Percentiles rank a stretch among this genome's conserved stretches.
Conservation (phyloP, 768 basidiomycete species). For the Podaxis carcinomalis region DNA sequence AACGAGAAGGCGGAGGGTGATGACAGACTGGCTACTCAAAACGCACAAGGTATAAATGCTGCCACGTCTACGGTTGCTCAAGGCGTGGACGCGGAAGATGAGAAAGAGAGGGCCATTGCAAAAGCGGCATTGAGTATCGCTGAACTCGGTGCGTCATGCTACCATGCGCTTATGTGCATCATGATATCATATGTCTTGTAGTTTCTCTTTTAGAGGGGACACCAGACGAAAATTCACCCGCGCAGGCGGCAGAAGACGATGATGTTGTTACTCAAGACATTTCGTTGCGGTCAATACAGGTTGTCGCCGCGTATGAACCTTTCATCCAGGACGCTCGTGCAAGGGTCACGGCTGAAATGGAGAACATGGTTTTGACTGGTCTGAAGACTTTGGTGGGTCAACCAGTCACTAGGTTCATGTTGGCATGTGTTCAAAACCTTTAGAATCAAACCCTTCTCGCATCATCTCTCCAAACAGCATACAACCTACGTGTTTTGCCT, state of each 20-base stretch:
- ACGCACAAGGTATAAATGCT: conserved; percentile 7
- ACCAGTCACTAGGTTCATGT: background rate
- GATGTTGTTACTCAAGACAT: conserved; percentile 25
- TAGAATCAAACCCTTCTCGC: conserved; percentile 91
- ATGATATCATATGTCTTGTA: conserved; percentile 18
- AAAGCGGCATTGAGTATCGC: conserved; percentile 95
- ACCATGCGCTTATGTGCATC: background rate
- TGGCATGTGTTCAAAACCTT: conserved; percentile 1
- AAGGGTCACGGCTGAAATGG: conserved; percentile 82
- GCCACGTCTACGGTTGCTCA: conserved; percentile 19
- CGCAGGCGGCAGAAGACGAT: background rate
- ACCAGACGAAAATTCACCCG: conserved; percentile 12
- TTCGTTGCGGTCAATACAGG: conserved; percentile 69
- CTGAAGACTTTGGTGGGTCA: conserved; percentile 66
- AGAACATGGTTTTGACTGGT: conserved; percentile 81
- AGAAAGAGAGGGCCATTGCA: conserved; percentile 82
- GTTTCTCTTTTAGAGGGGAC: conserved; percentile 50
- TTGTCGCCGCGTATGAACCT: conserved; percentile 64
- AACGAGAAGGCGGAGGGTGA: conserved; percentile 21
- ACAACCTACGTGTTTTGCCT: conserved; percentile 85
- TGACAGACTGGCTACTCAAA: conserved; percentile 16
- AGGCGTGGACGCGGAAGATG: conserved; percentile 54
- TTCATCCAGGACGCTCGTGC: conserved; percentile 69
- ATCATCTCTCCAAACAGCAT: conserved; percentile 92
- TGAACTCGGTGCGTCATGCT: conserved; percentile 67